Percentiles rank a stretch among this genome's conserved stretches.
Evolutionary conservation across 2,329 filamentous ascomycete genomes (phyloP).

Genomic region (Aspergillus eucalypticola): DNA sequence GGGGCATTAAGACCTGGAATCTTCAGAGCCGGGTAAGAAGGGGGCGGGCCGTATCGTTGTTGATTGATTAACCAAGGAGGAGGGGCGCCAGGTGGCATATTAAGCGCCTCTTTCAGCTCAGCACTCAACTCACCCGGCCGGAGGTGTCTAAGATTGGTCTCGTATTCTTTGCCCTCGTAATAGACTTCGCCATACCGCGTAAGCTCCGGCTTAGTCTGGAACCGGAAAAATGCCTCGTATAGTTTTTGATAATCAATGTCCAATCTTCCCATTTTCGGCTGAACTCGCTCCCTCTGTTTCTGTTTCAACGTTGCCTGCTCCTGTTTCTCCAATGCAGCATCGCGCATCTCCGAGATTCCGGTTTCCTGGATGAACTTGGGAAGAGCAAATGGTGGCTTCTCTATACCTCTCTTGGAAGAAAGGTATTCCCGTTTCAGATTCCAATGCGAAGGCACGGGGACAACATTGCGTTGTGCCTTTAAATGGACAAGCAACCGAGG

Average conservation of each 20-base stretch:
- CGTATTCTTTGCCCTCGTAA: slow-evolving; percentile 97
- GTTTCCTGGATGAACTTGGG: slow-evolving; percentile 98
- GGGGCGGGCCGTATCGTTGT: slow-evolving; percentile 88
- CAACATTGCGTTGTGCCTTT: slow-evolving; percentile 91
- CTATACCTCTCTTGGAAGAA: slow-evolving; percentile 93
- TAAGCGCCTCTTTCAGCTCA: slow-evolving; percentile 85
- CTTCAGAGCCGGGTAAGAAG: slow-evolving; percentile 92
- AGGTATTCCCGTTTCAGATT: slow-evolving; percentile 94
- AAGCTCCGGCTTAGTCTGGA: slow-evolving; percentile 92
- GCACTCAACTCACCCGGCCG: slow-evolving; percentile 88
- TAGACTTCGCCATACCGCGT: slow-evolving; percentile 98
- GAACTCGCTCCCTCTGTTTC: slow-evolving; percentile 90
- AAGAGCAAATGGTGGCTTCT: slow-evolving; percentile 88
- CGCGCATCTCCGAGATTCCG: slow-evolving; percentile 96
- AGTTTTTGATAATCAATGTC: slow-evolving; percentile 99
- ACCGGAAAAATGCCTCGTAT: slow-evolving; percentile 97
- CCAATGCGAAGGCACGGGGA: slow-evolving; percentile 93
- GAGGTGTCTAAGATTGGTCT: slow-evolving; percentile 89
- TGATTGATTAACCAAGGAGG: slow-evolving; percentile 98
- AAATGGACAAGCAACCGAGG: slow-evolving; percentile 88
- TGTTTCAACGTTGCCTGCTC: slow-evolving; percentile 89
- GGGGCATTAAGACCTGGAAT: slow-evolving; percentile 93
- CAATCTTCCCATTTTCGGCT: slow-evolving; percentile 93
- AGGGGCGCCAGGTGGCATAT: slow-evolving; percentile 88
- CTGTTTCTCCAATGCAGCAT: slow-evolving; percentile 93